Conservation (phyloP, 164 flowering plant species). For the Vitis riparia region DNA sequence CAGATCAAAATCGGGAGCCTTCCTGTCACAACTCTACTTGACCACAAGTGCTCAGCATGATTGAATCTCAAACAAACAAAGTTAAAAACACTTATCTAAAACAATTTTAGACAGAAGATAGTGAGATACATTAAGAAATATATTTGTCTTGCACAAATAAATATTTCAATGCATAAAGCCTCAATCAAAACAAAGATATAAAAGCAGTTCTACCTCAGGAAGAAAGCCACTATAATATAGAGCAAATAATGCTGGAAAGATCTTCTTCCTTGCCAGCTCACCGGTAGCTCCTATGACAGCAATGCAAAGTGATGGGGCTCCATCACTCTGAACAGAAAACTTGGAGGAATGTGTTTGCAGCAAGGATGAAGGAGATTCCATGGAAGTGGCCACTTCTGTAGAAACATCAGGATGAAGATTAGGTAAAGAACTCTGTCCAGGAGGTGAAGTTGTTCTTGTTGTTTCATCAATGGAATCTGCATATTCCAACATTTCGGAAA, state of each 20-base stretch:
- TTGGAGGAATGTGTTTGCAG: conserved; percentile 16
- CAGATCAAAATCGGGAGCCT: background rate
- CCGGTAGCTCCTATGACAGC: conserved; percentile 78
- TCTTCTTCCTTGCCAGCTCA: conserved; percentile 62
- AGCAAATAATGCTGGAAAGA: conserved; percentile 83
- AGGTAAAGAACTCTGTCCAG: conserved; percentile 10
- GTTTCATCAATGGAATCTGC: conserved; percentile 20
- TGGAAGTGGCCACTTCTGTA: conserved; percentile 6
- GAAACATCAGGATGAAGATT: conserved; percentile 13
- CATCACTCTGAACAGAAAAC: conserved; percentile 13
- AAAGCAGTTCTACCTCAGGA: conserved; percentile 52
- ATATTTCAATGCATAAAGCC: no score
- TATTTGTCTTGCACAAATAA: no score
- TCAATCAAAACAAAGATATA: background rate
- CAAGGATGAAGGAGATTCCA: conserved; percentile 19
- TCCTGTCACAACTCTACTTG: background rate
- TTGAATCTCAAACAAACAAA: no score
- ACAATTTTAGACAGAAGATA: no score
- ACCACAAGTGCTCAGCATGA: background rate
- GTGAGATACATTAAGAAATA: background rate
- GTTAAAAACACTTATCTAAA: no score
- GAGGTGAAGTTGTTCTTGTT: background rate
- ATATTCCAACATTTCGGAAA: background rate
- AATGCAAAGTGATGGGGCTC: conserved; percentile 49
- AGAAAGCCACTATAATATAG: conserved; percentile 65